Percentiles rank a stretch among this genome's conserved stretches.
Conservation (phyloP, 2,329 filamentous ascomycete species). For the Fusarium drepaniforme region DNA sequence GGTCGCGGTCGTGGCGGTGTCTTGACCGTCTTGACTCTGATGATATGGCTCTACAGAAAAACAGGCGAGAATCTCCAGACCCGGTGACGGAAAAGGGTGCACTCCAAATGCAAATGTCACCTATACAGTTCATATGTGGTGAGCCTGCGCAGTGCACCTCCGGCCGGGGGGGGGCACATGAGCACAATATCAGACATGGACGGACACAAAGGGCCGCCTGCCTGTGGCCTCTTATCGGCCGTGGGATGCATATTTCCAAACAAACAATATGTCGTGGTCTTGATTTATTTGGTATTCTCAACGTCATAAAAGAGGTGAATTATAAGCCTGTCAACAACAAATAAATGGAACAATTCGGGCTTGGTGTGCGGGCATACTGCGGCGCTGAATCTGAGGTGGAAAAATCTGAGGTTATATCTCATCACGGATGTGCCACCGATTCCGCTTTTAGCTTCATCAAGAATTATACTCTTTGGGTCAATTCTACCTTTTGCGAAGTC, state of each 20-base stretch:
- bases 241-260: slow-evolving; percentile 36
- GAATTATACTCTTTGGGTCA: neutral
- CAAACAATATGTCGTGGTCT: slow-evolving; percentile 40
- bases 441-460: slow-evolving; percentile 11
- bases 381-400: slow-evolving; percentile 4
- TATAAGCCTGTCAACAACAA: slow-evolving; percentile 5
- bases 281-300: neutral
- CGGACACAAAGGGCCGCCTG: slow-evolving; percentile 27
- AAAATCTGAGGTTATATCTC: slow-evolving; percentile 18
- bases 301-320: neutral
- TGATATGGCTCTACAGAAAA: neutral
- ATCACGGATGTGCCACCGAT: slow-evolving; percentile 10
- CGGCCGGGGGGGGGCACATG: slow-evolving; percentile 16
- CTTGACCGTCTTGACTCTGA: slow-evolving; percentile 15
- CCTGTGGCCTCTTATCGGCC: slow-evolving; percentile 26
- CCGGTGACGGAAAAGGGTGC: slow-evolving; percentile 9
- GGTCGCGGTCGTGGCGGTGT: slow-evolving; percentile 27
- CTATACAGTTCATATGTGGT: slow-evolving; percentile 32
- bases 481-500: neutral
- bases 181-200: slow-evolving; percentile 31
- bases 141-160: slow-evolving; percentile 35
- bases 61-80: neutral
- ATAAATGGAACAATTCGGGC: slow-evolving; percentile 7
- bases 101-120: slow-evolving; percentile 28
- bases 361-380: slow-evolving; percentile 5